A percentile compares a stretch with the other conserved stretches of the same genome.
Conservation (phyloP, 371 early-diverging fungal species). For the Lichtheimia ramosa region DNA sequence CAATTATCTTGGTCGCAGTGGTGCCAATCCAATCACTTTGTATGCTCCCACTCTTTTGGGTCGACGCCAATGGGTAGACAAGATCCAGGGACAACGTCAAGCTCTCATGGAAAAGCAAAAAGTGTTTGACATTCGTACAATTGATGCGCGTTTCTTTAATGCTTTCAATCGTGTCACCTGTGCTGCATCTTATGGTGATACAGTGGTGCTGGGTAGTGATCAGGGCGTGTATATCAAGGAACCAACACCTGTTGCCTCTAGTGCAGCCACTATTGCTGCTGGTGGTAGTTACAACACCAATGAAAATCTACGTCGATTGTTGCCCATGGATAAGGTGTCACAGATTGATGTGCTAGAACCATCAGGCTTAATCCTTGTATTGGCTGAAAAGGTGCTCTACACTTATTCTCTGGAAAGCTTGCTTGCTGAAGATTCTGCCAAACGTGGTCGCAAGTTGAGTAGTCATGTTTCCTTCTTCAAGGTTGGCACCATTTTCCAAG, state of each 20-base stretch:
- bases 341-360: slow-evolving; percentile 82
- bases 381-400: slow-evolving; percentile 81
- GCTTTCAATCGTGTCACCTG: slow-evolving; percentile 29
- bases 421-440: slow-evolving; percentile 44
- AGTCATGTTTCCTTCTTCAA: slow-evolving; percentile 89
- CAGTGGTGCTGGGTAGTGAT: slow-evolving; percentile 41
- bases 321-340: slow-evolving; percentile 80
- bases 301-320: slow-evolving; percentile 50
- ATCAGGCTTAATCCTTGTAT: slow-evolving; percentile 71
- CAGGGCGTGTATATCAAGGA: slow-evolving; percentile 46
- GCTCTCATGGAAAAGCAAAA: slow-evolving; percentile 51
- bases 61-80: slow-evolving; percentile 80
- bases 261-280: too few species aligned
- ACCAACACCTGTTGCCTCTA: too few species aligned
- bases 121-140: slow-evolving; percentile 57
- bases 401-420: slow-evolving; percentile 75
- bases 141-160: slow-evolving; percentile 25
- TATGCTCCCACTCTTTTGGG: slow-evolving; percentile 72
- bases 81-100: slow-evolving; percentile 72
- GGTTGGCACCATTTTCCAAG: slow-evolving; percentile 77
- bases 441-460: slow-evolving; percentile 70
- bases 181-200: slow-evolving; percentile 24
- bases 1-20: slow-evolving; percentile 73
- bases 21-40: slow-evolving; percentile 61
- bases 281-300: slow-evolving; percentile 19